Conservation (phyloP, 352 stramenopile genomes). For the Globisporangium spiculum region DNA sequence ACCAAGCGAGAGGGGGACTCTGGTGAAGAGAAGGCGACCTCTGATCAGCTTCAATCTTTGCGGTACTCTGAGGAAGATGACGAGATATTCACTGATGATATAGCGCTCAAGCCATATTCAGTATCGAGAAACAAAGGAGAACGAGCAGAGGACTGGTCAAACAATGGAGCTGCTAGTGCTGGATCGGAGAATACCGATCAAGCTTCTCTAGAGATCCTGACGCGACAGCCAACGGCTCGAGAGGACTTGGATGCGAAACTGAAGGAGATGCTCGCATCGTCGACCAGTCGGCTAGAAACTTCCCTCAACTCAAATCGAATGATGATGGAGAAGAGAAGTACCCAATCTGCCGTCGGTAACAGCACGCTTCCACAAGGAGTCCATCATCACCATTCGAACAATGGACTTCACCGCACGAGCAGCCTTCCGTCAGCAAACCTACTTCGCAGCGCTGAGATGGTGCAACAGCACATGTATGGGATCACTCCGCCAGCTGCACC, state of each 20-base stretch:
- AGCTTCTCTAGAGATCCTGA: conserved; percentile 2
- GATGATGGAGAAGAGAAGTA: background rate
- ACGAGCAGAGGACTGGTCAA: background rate
- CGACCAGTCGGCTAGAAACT: conserved; percentile 11
- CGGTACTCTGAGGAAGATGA: background rate
- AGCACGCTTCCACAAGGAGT: background rate
- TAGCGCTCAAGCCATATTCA: background rate
- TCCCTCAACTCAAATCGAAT: conserved; percentile 8
- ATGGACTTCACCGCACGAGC: background rate
- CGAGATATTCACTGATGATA: background rate
- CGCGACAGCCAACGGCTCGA: background rate
- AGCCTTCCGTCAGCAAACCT: background rate
- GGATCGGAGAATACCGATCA: background rate
- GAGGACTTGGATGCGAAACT: conserved; percentile 14
- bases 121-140: background rate
- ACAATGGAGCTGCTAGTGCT: background rate
- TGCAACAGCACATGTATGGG: conserved; percentile 28
- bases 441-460: conserved; percentile 41
- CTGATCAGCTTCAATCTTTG: background rate
- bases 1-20: conserved; percentile 9
- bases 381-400: background rate
- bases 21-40: background rate
- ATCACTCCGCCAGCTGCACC: background rate
- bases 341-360: background rate
- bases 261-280: conserved; percentile 13